Evolutionary conservation across 2,329 filamentous ascomycete species (phyloP), one percentile per base, ranked within the genome.

Genomic region (Fusarium irregulare): DNA sequence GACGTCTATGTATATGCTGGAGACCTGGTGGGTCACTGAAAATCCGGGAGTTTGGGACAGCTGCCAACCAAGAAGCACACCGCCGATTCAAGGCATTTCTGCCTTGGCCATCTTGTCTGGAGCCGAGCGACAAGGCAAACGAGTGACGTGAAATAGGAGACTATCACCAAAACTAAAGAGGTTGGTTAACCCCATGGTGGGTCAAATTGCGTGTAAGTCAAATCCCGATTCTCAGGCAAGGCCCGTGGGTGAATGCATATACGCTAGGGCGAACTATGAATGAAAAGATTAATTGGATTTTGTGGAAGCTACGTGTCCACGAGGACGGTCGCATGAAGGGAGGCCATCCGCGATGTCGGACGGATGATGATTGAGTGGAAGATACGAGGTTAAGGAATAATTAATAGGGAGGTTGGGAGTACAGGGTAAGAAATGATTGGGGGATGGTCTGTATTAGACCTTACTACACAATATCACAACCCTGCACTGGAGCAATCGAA

Each of bases 371-470:
- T 62, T 68, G 63, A 72, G 57, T 70, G 65, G 59, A 64, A 64
- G 61, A 57, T 51, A 60, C 61, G 63, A 67, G 64, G 47, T 59
- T 25, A 37, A 66, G 40, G 55, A 45, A 64, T 48, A 60, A 44
- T 57, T 46, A 74, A 75, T 70, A 60, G 49, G 70, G 72, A 71
- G 73, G 73, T 47, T 75, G 73, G 73, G 73, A 44, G 56, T 69
- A 47, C 59, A 73, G 69, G 66, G 69, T 71, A 72, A 37, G 41
- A 25, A 60, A 53, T 60, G 61, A 63, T 62, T 64, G 57, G 56
- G 47, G 34, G 45, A 59, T 12, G 12, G 23, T 20, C 6, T 53
- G 45, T 48, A 61, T 27, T 27, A 25, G 45, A 58, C 50, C 23
- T 27, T 21, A 47, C 34, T n/a, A 37, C 18, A 37, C 10, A 11